Conservation (phyloP, 208 protist species). For the Leishmania major region DNA sequence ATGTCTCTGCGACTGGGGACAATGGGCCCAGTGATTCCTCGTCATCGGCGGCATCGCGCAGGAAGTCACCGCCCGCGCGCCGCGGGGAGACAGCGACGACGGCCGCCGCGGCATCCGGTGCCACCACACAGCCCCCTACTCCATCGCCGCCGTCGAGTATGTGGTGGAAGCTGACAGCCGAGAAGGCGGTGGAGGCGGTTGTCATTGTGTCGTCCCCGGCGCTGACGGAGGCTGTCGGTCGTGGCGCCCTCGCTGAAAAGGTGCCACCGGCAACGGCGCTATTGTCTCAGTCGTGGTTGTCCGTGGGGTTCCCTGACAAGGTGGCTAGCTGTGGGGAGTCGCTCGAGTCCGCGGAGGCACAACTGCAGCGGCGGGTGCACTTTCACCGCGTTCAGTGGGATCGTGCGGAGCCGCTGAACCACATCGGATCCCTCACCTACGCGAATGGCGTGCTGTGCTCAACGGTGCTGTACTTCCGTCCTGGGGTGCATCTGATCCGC, state of each 20-base stretch:
- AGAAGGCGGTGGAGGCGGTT: conserved; percentile 24
- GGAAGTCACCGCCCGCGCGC: conserved; percentile 2
- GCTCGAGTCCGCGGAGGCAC: neutral
- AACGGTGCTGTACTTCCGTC: conserved; percentile 36
- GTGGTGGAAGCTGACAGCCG: conserved; percentile 31
- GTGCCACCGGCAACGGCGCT: no score
- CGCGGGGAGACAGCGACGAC: neutral
- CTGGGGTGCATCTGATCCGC: conserved; percentile 67
- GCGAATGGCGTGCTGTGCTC: conserved; percentile 43
- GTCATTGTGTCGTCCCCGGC: conserved; percentile 26
- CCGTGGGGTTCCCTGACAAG: neutral
- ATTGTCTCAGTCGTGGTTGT: neutral
- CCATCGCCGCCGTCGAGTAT: conserved; percentile 8
- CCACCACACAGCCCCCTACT: neutral
- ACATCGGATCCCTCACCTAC: conserved; percentile 42
- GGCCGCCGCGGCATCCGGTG: neutral
- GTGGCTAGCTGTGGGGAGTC: neutral
- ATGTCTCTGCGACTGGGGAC: neutral
- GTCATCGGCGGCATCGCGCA: conserved; percentile 5
- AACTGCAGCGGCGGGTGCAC: conserved; percentile 33
- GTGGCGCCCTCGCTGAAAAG: no score
- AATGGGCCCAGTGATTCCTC: neutral
- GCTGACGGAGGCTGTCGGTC: conserved; percentile 2
- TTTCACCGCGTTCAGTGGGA: conserved; percentile 72
- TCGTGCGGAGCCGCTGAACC: conserved; percentile 62